Evolutionary conservation across 2,329 filamentous ascomycete species (phyloP).

Genomic region (Diaporthe citri): DNA sequence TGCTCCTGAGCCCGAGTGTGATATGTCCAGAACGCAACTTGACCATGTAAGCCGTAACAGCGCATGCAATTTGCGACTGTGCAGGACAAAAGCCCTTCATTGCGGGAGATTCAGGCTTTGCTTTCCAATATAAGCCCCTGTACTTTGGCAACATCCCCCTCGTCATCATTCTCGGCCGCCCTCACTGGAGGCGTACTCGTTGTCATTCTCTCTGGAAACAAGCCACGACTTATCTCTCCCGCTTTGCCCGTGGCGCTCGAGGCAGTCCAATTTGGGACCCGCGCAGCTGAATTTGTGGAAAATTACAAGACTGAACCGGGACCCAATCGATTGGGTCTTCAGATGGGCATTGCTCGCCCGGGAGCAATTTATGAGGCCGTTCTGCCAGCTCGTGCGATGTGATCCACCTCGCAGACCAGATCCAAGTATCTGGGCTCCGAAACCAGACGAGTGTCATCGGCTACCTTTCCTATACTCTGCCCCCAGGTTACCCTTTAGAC

Average conservation of each 20-base stretch:
- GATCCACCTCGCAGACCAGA: background rate
- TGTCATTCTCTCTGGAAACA: background rate
- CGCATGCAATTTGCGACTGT: background rate
- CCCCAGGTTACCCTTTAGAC: background rate
- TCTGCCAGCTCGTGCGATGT: background rate
- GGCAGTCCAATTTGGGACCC: too few species aligned
- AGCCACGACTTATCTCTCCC: background rate
- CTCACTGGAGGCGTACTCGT: background rate
- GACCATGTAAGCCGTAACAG: background rate
- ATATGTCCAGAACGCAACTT: background rate
- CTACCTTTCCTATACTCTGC: background rate
- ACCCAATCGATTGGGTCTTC: background rate
- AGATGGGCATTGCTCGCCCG: background rate
- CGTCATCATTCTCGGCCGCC: background rate
- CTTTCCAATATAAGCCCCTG: background rate
- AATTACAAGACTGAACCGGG: too few species aligned
- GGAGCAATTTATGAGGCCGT: background rate
- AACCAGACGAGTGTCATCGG: background rate
- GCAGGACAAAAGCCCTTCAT: background rate
- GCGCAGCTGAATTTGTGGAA: too few species aligned
- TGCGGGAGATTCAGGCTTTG: background rate
- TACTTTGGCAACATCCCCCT: background rate
- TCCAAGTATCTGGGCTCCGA: background rate
- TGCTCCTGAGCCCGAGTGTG: background rate
- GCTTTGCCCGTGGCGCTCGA: background rate